phyloP scores from a whole-genome alignment of 441 rosid genomes.

The Kokia cookei region DNA sequence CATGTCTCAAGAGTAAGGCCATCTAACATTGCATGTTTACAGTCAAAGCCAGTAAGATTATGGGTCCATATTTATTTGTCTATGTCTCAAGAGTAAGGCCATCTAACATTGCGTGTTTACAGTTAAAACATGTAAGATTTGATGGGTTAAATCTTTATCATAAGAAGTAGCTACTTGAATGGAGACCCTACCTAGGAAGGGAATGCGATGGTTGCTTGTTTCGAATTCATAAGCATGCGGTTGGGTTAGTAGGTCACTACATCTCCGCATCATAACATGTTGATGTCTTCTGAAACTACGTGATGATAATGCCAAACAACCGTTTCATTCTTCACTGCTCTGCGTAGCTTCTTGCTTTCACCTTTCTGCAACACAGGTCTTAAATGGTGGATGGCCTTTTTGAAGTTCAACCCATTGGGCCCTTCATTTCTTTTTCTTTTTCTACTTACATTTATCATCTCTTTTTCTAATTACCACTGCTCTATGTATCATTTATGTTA shows the following conservation, averaged over 20 bases:
- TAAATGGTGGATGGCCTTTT: too few species aligned
- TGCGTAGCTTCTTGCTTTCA: not conserved
- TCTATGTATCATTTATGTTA: too few species aligned
- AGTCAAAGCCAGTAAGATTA: not conserved
- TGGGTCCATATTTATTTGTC: not conserved
- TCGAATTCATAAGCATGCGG: not conserved
- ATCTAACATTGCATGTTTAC: not conserved
- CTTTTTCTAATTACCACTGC: too few species aligned
- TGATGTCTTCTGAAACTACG: not conserved
- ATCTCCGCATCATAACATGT: not conserved
- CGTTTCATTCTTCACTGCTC: not conserved
- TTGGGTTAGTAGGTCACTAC: not conserved
- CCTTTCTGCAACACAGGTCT: too few species aligned
- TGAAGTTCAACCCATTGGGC: too few species aligned
- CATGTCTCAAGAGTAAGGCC: not conserved
- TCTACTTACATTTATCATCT: too few species aligned
- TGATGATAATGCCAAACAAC: not conserved
- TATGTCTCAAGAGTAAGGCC: not conserved
- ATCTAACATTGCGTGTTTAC: not conserved
- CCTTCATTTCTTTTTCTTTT: too few species aligned
- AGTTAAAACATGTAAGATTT: not conserved
- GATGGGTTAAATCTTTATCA: slow-evolving; percentile 2
- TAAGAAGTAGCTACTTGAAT: too few species aligned
- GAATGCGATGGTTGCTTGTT: not conserved
- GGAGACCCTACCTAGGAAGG: not conserved